Conservation (phyloP, 2,329 filamentous ascomycete genomes). For the Neoscytalidium dimidiatum region DNA sequence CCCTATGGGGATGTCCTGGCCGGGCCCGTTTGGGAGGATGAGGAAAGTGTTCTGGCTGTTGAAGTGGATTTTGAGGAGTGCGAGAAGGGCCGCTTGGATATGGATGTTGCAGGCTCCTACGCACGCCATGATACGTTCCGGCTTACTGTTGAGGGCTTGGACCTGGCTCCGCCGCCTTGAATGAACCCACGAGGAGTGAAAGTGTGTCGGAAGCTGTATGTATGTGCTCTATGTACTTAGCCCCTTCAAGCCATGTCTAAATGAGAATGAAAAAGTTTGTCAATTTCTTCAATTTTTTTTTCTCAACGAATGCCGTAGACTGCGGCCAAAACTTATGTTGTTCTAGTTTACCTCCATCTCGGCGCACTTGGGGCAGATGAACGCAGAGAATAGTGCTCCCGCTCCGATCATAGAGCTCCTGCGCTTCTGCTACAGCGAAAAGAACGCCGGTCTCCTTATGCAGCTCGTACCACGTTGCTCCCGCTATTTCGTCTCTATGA, state of each 20-base stretch:
- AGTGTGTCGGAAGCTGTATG: neutral
- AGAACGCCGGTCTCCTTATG: too few relatives aligned
- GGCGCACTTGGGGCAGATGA: neutral
- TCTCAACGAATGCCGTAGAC: too few relatives aligned
- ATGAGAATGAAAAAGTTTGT: too few relatives aligned
- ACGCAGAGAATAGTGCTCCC: neutral
- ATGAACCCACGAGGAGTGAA: neutral
- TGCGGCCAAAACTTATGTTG: neutral
- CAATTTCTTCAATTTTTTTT: too few relatives aligned
- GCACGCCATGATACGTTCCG: conserved; percentile 70
- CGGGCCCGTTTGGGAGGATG: conserved; percentile 79
- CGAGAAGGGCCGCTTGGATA: conserved; percentile 76
- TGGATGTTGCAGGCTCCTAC: conserved; percentile 84
- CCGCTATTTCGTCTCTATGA: neutral
- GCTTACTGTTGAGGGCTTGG: conserved; percentile 60
- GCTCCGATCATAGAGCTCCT: neutral
- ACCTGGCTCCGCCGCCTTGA: conserved; percentile 59
- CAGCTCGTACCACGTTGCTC: neutral
- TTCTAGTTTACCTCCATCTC: neutral
- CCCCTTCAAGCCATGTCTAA: too few relatives aligned
- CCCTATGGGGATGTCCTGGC: conserved; percentile 78
- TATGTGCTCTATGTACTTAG: neutral
- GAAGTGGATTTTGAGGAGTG: conserved; percentile 90
- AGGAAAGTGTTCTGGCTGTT: conserved; percentile 66
- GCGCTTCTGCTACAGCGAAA: too few relatives aligned